phyloP scores from a whole-genome alignment of 2,329 filamentous ascomycete species.

The Trichoderma pleuroti region DNA sequence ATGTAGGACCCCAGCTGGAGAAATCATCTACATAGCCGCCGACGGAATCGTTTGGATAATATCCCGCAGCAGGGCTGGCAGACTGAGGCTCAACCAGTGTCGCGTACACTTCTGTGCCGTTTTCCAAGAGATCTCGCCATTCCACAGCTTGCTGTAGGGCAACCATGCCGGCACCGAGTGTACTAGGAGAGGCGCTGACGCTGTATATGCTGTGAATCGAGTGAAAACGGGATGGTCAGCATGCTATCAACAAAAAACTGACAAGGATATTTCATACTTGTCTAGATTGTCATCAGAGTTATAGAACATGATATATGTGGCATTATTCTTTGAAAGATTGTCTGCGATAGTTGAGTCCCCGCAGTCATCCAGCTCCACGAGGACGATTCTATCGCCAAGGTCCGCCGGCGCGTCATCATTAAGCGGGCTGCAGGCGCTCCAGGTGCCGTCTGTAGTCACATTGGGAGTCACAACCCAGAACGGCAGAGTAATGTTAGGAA shows the following conservation, averaged over 20 bases:
- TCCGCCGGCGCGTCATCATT: constrained; percentile 50
- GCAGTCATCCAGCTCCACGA: constrained; percentile 48
- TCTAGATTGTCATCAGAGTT: constrained; percentile 42
- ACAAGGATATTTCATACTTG: neutral
- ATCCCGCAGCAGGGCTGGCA: neutral
- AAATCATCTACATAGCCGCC: constrained; percentile 51
- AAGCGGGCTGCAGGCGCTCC: constrained; percentile 51
- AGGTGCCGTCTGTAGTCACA: constrained; percentile 36
- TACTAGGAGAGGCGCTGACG: constrained; percentile 25
- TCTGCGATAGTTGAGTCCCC: constrained; percentile 54
- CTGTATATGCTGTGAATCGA: neutral
- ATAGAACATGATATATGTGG: constrained; percentile 59
- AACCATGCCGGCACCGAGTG: constrained; percentile 33
- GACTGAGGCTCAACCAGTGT: neutral
- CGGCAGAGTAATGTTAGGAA: constrained; percentile 32
- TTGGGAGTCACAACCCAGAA: constrained; percentile 50
- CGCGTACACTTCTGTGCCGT: constrained; percentile 3
- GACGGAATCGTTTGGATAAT: constrained; percentile 37
- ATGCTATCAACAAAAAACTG: too few species aligned
- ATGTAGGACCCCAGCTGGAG: constrained; percentile 60
- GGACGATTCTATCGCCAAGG: constrained; percentile 54
- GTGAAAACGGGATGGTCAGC: neutral
- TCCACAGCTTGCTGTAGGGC: constrained; percentile 29
- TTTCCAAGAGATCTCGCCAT: neutral
- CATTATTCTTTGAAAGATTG: constrained; percentile 47